A percentile compares a stretch with the other conserved stretches of the same genome.
phyloP scores from a whole-genome alignment of 495 filamentous ascomycete species.

The Hyaloscypha variabilis region DNA sequence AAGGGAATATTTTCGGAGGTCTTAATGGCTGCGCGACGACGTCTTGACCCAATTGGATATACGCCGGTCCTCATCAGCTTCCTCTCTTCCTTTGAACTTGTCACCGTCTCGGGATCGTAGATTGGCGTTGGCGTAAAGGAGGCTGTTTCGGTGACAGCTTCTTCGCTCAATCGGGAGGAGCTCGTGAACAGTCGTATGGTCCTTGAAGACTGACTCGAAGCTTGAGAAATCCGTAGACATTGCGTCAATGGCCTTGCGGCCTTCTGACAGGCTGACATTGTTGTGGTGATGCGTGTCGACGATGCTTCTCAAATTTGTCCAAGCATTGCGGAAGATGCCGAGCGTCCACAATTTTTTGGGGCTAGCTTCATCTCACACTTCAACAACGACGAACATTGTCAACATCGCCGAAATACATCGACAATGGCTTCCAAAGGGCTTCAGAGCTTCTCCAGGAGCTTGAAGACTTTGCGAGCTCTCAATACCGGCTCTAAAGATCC shows the following conservation, averaged over 20 bases:
- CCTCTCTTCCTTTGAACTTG: conserved; percentile 56
- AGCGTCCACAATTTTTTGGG: conserved; percentile 26
- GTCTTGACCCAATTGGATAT: conserved; percentile 73
- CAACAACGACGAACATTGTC: conserved; percentile 15
- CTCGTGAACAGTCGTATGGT: conserved; percentile 50
- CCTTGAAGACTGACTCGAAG: conserved; percentile 35
- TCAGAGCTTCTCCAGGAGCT: conserved; percentile 42
- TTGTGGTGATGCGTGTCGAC: conserved; percentile 31
- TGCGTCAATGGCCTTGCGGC: conserved; percentile 67
- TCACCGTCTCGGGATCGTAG: conserved; percentile 39
- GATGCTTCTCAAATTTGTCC: conserved; percentile 26
- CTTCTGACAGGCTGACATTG: conserved; percentile 72
- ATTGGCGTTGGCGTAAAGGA: conserved; percentile 35
- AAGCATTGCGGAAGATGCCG: conserved; percentile 29
- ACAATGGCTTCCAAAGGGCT: conserved; percentile 37
- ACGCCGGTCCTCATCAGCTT: conserved; percentile 59
- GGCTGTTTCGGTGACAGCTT: conserved; percentile 36
- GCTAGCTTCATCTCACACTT: conserved; percentile 17
- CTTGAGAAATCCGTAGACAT: conserved; percentile 56
- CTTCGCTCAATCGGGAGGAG: conserved; percentile 42
- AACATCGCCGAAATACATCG: conserved; percentile 15
- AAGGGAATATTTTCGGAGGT: conserved; percentile 77
- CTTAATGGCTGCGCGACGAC: conserved; percentile 77
- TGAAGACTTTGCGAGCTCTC: conserved; percentile 33
- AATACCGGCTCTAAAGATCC: conserved; percentile 34